Percentiles rank a stretch among this genome's conserved stretches.
phyloP scores from a whole-genome alignment of 2,329 filamentous ascomycete species.

The Xylaria sp. region DNA sequence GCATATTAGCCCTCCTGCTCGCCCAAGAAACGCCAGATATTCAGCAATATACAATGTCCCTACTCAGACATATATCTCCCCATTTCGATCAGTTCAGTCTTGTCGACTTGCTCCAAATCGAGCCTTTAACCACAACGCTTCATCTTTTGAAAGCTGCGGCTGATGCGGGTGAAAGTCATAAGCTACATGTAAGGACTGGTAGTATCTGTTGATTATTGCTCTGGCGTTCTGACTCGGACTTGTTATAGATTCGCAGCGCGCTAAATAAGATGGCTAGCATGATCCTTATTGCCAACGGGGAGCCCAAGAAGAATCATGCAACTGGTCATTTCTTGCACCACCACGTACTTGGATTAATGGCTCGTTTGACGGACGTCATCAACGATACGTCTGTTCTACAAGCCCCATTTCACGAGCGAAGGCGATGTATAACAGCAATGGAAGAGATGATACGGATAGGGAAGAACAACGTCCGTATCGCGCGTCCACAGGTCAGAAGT shows the following conservation, averaged over 20 bases:
- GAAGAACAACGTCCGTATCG: slow-evolving; percentile 76
- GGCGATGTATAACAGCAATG: slow-evolving; percentile 81
- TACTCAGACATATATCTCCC: slow-evolving; percentile 74
- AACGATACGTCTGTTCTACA: slow-evolving; percentile 70
- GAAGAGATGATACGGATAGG: slow-evolving; percentile 87
- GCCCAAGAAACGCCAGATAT: slow-evolving; percentile 65
- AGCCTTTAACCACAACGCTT: slow-evolving; percentile 79
- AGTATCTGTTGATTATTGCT: not conserved
- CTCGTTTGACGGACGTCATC: slow-evolving; percentile 80
- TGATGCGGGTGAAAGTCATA: slow-evolving; percentile 69
- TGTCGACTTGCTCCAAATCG: slow-evolving; percentile 74
- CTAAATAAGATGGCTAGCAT: slow-evolving; percentile 58
- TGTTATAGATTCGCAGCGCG: slow-evolving; percentile 57
- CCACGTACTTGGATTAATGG: slow-evolving; percentile 87
- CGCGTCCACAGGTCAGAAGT: slow-evolving; percentile 78
- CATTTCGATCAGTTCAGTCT: slow-evolving; percentile 75
- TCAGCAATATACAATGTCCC: slow-evolving; percentile 73
- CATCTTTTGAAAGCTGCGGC: slow-evolving; percentile 84
- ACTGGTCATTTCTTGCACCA: slow-evolving; percentile 81
- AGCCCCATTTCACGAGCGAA: slow-evolving; percentile 73
- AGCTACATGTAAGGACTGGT: slow-evolving; percentile 63
- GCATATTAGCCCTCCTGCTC: slow-evolving; percentile 68
- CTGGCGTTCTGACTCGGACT: slow-evolving; percentile 43
- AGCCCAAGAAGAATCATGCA: slow-evolving; percentile 61
- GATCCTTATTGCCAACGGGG: slow-evolving; percentile 53